phyloP scores from a whole-genome alignment of 805 yeast genomes.

The Limtongia smithiae region DNA sequence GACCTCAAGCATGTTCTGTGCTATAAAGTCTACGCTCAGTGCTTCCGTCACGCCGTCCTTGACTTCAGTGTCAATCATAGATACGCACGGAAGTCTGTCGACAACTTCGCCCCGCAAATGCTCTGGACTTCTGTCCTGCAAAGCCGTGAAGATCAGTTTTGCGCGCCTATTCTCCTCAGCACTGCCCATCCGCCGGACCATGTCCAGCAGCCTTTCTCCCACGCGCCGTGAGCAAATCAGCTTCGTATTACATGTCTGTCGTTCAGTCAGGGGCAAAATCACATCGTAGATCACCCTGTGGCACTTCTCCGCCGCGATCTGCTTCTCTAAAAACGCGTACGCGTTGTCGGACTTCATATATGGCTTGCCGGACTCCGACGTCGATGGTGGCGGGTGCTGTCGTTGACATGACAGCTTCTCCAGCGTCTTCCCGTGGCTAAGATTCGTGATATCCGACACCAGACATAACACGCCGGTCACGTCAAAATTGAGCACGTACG shows the following conservation, averaged over 20 bases:
- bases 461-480: slow-evolving; percentile 17
- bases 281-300: neutral
- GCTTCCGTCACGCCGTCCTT: neutral
- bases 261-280: neutral
- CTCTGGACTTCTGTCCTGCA: neutral
- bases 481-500: slow-evolving; percentile 14
- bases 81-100: neutral
- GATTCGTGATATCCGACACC: slow-evolving; percentile 20
- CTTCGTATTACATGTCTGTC: neutral
- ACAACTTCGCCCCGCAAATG: neutral
- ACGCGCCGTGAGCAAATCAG: slow-evolving; percentile 8
- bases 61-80: neutral
- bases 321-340: slow-evolving; percentile 12
- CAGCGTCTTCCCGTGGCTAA: slow-evolving; percentile 3
- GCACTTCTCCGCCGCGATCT: slow-evolving; percentile 13
- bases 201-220: slow-evolving; percentile 9
- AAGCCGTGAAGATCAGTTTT: slow-evolving; percentile 2
- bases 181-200: slow-evolving; percentile 20
- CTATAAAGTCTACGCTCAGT: slow-evolving; percentile 4
- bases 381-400: slow-evolving; percentile 4
- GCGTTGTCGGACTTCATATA: slow-evolving; percentile 19
- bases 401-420: slow-evolving; percentile 3
- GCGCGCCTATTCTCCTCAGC: slow-evolving; percentile 13
- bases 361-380: neutral
- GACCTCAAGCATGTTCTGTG: neutral